phyloP scores from a whole-genome alignment of 495 filamentous ascomycete species.

The Diplogelasinospora grovesii region DNA sequence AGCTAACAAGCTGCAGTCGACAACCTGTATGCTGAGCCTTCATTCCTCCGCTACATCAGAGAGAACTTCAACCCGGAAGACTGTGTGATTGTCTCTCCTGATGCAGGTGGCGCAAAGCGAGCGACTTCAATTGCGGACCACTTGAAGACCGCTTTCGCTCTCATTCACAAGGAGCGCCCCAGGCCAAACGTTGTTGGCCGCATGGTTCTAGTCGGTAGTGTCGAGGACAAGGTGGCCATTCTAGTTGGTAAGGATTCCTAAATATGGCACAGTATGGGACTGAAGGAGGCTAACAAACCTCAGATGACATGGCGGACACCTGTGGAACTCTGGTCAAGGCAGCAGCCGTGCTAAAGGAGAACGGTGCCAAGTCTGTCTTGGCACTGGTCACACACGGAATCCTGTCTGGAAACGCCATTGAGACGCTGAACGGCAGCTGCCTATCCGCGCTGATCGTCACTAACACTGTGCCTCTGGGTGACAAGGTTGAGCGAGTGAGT shows the following conservation, averaged over 20 bases:
- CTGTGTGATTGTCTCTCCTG: conserved; percentile 91
- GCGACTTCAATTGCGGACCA: conserved; percentile 96
- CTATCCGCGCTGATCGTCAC: conserved; percentile 82
- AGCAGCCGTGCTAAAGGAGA: conserved; percentile 81
- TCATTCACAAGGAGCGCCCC: conserved; percentile 97
- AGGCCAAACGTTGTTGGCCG: conserved; percentile 91
- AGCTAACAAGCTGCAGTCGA: conserved; percentile 38
- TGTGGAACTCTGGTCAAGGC: conserved; percentile 90
- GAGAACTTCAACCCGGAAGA: conserved; percentile 78
- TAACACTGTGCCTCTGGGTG: conserved; percentile 88
- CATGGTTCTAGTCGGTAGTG: conserved; percentile 87
- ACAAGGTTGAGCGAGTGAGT: conserved; percentile 51
- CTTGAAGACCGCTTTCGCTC: conserved; percentile 89
- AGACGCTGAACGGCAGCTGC: conserved; percentile 77
- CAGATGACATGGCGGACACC: conserved; percentile 83
- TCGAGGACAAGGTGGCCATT: conserved; percentile 52
- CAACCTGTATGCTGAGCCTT: conserved; percentile 94
- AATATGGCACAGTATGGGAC: background rate
- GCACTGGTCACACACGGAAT: conserved; percentile 97
- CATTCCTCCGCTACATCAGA: conserved; percentile 81
- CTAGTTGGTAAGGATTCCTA: conserved; percentile 30
- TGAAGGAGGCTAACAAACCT: background rate
- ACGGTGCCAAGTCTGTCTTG: conserved; percentile 80
- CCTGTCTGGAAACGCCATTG: conserved; percentile 83
- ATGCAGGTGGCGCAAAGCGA: conserved; percentile 93